Conservation (phyloP, 176 grass and related monocot genomes). For the Zea mays region DNA sequence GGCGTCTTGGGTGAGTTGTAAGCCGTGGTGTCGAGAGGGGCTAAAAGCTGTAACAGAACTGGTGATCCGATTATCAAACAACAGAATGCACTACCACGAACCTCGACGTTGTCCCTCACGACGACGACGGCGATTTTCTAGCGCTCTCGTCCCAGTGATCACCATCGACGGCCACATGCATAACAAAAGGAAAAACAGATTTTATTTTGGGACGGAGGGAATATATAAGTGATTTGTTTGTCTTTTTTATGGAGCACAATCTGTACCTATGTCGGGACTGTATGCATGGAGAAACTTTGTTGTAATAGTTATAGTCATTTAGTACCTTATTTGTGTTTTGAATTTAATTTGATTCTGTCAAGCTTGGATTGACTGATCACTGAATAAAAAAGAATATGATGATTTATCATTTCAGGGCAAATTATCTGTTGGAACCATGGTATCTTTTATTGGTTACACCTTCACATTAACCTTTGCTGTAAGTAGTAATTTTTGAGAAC, state of each 20-base stretch:
- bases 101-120: no score
- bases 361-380: slow-evolving; percentile 14
- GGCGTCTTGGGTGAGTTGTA: no score
- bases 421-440: slow-evolving; percentile 86
- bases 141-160: no score
- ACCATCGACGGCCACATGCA: no score
- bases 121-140: no score
- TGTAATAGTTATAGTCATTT: slow-evolving; percentile 24
- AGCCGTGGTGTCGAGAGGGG: no score
- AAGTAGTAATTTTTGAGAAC: slow-evolving; percentile 43
- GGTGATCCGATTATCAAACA: no score
- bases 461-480: slow-evolving; percentile 97
- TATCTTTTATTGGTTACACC: slow-evolving; percentile 98
- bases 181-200: no score
- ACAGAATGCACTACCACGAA: no score
- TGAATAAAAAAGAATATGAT: slow-evolving; percentile 26
- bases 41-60: no score
- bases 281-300: neutral
- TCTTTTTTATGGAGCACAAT: neutral
- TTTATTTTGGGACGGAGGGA: no score
- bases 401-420: slow-evolving; percentile 75
- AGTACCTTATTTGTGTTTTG: slow-evolving; percentile 14
- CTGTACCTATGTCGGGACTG: neutral
- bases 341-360: slow-evolving; percentile 11
- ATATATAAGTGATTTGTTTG: neutral